Evolutionary conservation across 2,329 filamentous ascomycete species (phyloP).

Genomic region (Aspergillus tubingensis): DNA sequence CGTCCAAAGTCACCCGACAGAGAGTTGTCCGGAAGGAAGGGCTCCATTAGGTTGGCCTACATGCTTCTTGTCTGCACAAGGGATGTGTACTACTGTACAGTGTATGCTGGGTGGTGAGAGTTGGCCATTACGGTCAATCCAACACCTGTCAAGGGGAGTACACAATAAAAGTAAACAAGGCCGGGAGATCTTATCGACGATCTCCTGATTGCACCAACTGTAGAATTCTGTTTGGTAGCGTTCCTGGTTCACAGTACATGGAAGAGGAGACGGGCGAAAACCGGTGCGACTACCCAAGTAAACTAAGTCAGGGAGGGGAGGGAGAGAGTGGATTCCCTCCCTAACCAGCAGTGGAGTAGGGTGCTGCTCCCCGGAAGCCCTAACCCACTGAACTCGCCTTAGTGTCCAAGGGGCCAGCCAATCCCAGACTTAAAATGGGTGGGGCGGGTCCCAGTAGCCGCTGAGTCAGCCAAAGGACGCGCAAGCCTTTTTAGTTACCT

Average conservation of each 20-base stretch:
- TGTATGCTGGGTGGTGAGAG: no score
- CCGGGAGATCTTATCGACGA: slow-evolving; percentile 17
- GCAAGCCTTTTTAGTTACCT: slow-evolving; percentile 29
- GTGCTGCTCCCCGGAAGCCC: slow-evolving; percentile 4
- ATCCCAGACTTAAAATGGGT: neutral
- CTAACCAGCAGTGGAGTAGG: slow-evolving; percentile 9
- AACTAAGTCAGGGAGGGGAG: neutral
- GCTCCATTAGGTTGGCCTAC: neutral
- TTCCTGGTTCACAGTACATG: neutral
- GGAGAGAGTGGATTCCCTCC: no score
- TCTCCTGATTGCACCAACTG: slow-evolving; percentile 9
- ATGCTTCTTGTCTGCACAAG: neutral
- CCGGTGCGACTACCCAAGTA: neutral
- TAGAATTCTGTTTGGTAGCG: no score
- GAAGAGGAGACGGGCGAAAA: neutral
- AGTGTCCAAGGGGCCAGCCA: neutral
- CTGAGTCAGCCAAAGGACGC: slow-evolving; percentile 38
- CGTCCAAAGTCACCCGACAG: neutral
- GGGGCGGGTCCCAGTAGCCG: slow-evolving; percentile 5
- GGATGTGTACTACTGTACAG: no score
- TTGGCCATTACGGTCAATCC: neutral
- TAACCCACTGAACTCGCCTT: neutral
- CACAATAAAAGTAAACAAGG: slow-evolving; percentile 5
- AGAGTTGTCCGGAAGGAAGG: neutral
- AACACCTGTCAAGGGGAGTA: neutral